Evolutionary conservation across 768 basidiomycete species (phyloP), one percentile per base, ranked within the genome.

Genomic region (Mycena epipterygia): DNA sequence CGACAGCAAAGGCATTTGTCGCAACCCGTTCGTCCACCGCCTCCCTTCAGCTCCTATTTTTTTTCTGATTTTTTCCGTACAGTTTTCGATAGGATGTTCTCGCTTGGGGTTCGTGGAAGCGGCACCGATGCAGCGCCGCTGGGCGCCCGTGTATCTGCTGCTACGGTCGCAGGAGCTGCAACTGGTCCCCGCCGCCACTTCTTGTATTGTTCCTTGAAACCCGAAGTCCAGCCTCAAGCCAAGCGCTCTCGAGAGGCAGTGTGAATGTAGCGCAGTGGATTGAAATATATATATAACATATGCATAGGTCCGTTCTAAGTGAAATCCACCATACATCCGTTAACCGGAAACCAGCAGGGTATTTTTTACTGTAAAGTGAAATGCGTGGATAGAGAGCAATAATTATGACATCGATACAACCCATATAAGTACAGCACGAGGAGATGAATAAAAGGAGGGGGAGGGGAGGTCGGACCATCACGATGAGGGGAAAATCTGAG

Each of bases 31-130:
- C 67, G 91, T 84, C 21, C 9, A 17, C 8, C 39, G 32, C 57
- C 42, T 63, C 25, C 64, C 39, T 29, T 63, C 23, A 2, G n/a
- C n/a, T 16, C 16, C 35, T 35, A 53, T 32, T 35, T 9, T 58
- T 16, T 19, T 58, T 42, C 70, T 64, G 53, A 71, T 35, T 64
- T 5, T 21, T 48, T 37, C n/a, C 72, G 53, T 44, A 23, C 72
- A 96, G 95, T 95, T 16, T 96, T 95, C 76, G 94, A 95, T 79
- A 84, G 94, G 32, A 95, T 95, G 95, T 96, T 95, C 77, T 94
- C 92, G 7, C 85, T 96, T 14, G 94, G 94, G 23, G 84, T 95
- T 12, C 91, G 95, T n/a, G 90, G 91, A 32, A 89, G 90, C 66
- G 93, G 92, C 5, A 87, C 91, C 0, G 90, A 94, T 57, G 83